Base-by-base conservation (phyloP, 768 basidiomycete species). In the Trametes cinnabarina region DNA sequence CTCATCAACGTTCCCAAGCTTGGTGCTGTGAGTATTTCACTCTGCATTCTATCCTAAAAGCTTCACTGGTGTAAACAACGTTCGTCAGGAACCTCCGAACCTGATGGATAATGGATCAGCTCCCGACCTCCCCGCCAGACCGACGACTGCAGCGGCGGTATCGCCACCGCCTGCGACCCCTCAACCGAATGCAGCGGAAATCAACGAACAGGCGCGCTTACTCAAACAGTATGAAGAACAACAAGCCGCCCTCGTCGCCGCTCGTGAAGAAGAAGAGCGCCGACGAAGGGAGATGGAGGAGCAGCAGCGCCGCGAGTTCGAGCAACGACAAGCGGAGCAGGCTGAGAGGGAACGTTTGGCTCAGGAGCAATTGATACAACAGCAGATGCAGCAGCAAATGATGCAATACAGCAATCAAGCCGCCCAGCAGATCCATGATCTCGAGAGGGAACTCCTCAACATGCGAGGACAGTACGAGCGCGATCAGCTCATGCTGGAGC, bases 1-100 rank as follows among this genome's bases (percentile, higher is more conserved):
- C 81, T 99, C 30, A 97, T 98, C 68, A 99, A 98, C 71, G 95
- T 99, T 2, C 97, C 97, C 11, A 99, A 98, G 72, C 81, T 99
- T 34, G 96, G 94, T 43, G 87, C 91, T 69, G 94, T 93, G 67
- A 43, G 55, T 47, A 39, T 39, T 32, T 19, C 44, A 51, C 14
- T 34, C 30, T 2, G 17, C 20, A 11, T 3, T 32, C 7, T 32
- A 32, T 32, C 6, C n/a, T 5, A 22, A 4, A 1, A 2, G 4
- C 4, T 20, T 51, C 26, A 11, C 7, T 34, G 55, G 4, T 30
- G 52, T 14, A 30, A 47, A 23, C 25, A 15, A 22, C 28, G 58
- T 8, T 48, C 49, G 19, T 0, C 60, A 97, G 92, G 96, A 98
- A 76, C 96, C 96, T 25, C 97, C 96, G n/a, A 98, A 94, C 67